These are phyloP conservation scores for Rhodofomes roseus DNA, from an alignment of 1,284 basidiomycete species.

Conservation along the genomic window DNA sequence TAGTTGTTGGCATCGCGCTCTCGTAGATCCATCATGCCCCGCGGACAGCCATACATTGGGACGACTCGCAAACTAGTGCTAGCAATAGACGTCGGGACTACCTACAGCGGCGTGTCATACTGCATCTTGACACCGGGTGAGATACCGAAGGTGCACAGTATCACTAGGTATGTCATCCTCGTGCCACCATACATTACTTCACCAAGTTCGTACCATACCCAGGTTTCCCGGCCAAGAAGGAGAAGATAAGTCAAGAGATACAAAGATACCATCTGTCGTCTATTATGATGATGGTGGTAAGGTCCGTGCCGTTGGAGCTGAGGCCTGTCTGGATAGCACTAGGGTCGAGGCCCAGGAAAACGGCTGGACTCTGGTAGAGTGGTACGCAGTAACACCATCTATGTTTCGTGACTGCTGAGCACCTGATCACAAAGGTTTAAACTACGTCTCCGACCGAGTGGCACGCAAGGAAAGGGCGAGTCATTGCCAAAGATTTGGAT, in stretches of 20 bases:
- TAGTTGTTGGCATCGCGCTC: too few species aligned
- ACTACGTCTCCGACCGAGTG: slow-evolving; percentile 42
- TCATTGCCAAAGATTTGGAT: slow-evolving; percentile 41
- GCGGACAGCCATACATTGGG: slow-evolving; percentile 13
- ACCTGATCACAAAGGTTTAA: slow-evolving; percentile 45
- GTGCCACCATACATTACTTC: too few species aligned
- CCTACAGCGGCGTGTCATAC: slow-evolving; percentile 49
- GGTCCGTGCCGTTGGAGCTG: slow-evolving; percentile 49
- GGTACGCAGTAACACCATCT: slow-evolving; percentile 35
- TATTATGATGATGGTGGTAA: slow-evolving; percentile 46
- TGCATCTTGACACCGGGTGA: slow-evolving; percentile 42
- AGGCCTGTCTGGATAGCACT: slow-evolving; percentile 40
- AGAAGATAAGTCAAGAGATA: slow-evolving; percentile 33
- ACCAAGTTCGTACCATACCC: too few species aligned
- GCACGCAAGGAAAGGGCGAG: slow-evolving; percentile 16
- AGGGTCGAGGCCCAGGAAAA: slow-evolving; percentile 42
- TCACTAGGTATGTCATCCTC: slow-evolving; percentile 39
- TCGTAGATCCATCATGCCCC: slow-evolving; percentile 10
- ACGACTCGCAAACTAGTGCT: slow-evolving; percentile 39
- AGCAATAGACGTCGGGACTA: slow-evolving; percentile 51
- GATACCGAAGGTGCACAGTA: slow-evolving; percentile 41
- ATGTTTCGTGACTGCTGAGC: too few species aligned
- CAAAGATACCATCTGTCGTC: slow-evolving; percentile 54
- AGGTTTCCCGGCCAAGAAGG: slow-evolving; percentile 41
- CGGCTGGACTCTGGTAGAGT: slow-evolving; percentile 45